Base-by-base conservation (phyloP, 129 eudicot genomes). In the Saposhnikovia divaricata region DNA sequence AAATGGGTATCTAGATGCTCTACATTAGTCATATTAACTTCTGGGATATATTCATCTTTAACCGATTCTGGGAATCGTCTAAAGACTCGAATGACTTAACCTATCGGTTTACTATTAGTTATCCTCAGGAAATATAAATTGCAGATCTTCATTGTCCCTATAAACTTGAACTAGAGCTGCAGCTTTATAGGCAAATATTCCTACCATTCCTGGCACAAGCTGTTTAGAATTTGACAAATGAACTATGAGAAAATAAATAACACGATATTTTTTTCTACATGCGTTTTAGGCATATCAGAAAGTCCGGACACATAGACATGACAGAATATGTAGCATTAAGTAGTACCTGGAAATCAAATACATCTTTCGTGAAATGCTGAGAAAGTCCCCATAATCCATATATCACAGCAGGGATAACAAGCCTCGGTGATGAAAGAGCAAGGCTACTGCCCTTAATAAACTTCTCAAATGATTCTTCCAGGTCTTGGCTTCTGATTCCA, bases 121-220 rank as follows among this genome's bases (percentile, higher is more conserved):
- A 80, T 51, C 80, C 1, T 89, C 95, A 0, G 93, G 97, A 77
- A 95, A 89, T 76, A 92, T 90, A 37, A 95, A 77, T 43, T 85
- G 90, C 80, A 93, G 91, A 85, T 93, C 97, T 83, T 89, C 93
- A 75, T 95, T 95, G 87, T 95, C 98, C 80, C 98, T 86, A 78
- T 95, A 95, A 45, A 95, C 96, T 92, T 95, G 97, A 83, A 95
- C 94, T 76, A 95, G 87, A 13, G 97, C 97, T 65, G 97, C 98
- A 46, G 97, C 98, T 86, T 95, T 95, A 79, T 95, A 95, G 0
- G 97, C 98, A 86, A 95, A 95, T 79, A 95, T 73, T 53, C 98
- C 98, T 15, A 95, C 84, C 97, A 95, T 92, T 61, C 90, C 98
- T 53, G 98, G 98, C 63, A 87, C 80, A 77, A 95, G 92, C 98